Percentiles rank a stretch among this genome's conserved stretches.
Conservation (phyloP, 2,329 filamentous ascomycete genomes). For the Coniella lustricola region DNA sequence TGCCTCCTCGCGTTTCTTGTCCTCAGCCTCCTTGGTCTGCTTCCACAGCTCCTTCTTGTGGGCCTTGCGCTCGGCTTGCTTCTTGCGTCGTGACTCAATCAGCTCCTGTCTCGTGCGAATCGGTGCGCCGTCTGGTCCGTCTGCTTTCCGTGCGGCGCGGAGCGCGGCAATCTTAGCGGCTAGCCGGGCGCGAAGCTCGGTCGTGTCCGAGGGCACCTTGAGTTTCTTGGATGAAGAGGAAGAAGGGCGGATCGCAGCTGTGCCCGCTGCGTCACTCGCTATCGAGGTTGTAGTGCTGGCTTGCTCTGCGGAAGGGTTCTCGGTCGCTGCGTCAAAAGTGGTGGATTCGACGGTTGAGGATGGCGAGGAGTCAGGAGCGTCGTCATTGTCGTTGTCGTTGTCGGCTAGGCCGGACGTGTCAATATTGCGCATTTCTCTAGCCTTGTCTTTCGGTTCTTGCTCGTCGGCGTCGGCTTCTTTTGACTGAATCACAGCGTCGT, state of each 20-base stretch:
- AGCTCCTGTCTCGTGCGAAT: constrained; percentile 85
- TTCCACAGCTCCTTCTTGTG: constrained; percentile 81
- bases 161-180: constrained; percentile 79
- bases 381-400: constrained; percentile 34
- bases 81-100: constrained; percentile 79
- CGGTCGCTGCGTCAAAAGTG: constrained; percentile 45
- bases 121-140: constrained; percentile 72
- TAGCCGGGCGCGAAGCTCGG: constrained; percentile 70
- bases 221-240: constrained; percentile 58
- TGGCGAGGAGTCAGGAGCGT: constrained; percentile 24
- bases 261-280: constrained; percentile 52
- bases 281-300: constrained; percentile 59
- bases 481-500: constrained; percentile 16
- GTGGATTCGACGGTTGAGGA: constrained; percentile 52
- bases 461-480: constrained; percentile 25
- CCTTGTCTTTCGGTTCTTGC: constrained; percentile 18
- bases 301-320: constrained; percentile 37
- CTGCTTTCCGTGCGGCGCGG: constrained; percentile 79
- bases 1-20: constrained; percentile 56
- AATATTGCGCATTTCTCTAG: constrained; percentile 33
- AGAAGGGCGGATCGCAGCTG: constrained; percentile 22
- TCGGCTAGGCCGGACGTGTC: constrained; percentile 42
- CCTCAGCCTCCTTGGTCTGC: constrained; percentile 74
- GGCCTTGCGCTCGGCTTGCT: constrained; percentile 77
- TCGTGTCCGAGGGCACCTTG: constrained; percentile 62